A percentile compares a stretch with the other conserved stretches of the same genome.
These are phyloP conservation scores for Nicotiana otophora DNA, from an alignment of 257 asterid species.

Conservation along the genomic window DNA sequence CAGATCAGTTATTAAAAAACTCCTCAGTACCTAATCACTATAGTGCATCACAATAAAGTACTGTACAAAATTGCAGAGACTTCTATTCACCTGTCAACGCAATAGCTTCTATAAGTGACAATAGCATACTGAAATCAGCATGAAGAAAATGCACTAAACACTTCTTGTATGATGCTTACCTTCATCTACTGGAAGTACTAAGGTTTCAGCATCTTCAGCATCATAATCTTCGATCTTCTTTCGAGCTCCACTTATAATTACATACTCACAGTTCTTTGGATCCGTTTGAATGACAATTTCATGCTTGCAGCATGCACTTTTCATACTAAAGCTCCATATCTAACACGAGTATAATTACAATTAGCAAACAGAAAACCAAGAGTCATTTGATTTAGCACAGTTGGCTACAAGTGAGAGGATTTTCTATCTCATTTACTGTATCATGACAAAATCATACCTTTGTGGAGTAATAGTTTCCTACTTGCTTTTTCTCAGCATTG, in stretches of 20 bases:
- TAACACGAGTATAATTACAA: conserved; percentile 15
- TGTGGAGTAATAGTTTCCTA: conserved; percentile 90
- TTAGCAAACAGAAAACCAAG: not conserved
- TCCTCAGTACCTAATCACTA: not conserved
- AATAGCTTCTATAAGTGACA: not conserved
- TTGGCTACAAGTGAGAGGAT: not conserved
- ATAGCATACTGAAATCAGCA: not conserved
- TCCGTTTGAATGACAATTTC: conserved; percentile 92
- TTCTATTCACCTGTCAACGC: not conserved
- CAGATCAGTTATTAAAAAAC: not conserved
- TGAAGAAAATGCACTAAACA: not conserved
- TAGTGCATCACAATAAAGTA: not conserved
- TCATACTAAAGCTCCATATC: conserved; percentile 99
- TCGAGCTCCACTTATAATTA: conserved; percentile 77
- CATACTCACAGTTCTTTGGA: conserved; percentile 78
- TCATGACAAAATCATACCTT: conserved; percentile 37
- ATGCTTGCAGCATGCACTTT: conserved; percentile 88
- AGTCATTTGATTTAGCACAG: not conserved
- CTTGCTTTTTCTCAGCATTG: conserved; percentile 98
- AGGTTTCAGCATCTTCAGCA: conserved; percentile 88
- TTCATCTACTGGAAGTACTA: conserved; percentile 74
- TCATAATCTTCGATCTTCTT: conserved; percentile 81
- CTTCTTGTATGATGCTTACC: conserved; percentile 34
- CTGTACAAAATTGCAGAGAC: not conserved
- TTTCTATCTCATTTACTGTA: not conserved